Evolutionary conservation across 2,329 filamentous ascomycete species (phyloP).

Genomic region (Thermoascus crustaceus): DNA sequence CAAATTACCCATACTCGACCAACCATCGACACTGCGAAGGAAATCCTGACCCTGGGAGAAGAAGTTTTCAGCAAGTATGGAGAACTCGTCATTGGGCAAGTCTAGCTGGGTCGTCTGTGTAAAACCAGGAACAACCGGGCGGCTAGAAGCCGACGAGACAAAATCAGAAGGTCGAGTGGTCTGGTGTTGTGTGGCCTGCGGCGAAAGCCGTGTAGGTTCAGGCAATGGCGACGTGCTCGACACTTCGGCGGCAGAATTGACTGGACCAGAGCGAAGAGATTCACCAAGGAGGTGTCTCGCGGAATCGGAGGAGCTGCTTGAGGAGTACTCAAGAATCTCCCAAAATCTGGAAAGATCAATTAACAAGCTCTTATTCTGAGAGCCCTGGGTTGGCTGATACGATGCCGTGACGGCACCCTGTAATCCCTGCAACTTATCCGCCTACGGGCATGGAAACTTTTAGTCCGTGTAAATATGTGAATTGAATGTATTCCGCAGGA

Average conservation of each 20-base stretch:
- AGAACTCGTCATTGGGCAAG: constrained; percentile 34
- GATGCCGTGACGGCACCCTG: constrained; percentile 39
- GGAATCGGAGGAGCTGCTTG: constrained; percentile 31
- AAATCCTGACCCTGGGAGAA: constrained; percentile 41
- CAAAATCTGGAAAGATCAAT: constrained; percentile 43
- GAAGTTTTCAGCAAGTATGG: constrained; percentile 41
- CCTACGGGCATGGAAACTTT: constrained; percentile 19
- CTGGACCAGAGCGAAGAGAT: constrained; percentile 26
- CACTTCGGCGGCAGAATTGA: constrained; percentile 27
- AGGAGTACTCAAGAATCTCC: constrained; percentile 42
- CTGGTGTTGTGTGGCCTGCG: constrained; percentile 13
- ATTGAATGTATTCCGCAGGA: too few species aligned
- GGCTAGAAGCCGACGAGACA: constrained; percentile 11
- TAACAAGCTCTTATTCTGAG: constrained; percentile 29
- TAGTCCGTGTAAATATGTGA: too few species aligned
- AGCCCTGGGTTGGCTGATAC: constrained; percentile 29
- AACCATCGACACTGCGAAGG: constrained; percentile 29
- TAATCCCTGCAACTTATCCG: constrained; percentile 35
- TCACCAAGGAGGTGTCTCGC: constrained; percentile 35
- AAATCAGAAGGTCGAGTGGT: constrained; percentile 14
- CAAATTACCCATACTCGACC: constrained; percentile 27
- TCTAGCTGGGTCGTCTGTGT: constrained; percentile 16
- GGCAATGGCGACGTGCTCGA: constrained; percentile 38
- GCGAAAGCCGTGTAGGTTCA: constrained; percentile 32
- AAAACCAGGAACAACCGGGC: constrained; percentile 11